Conservation (phyloP, 2,329 filamentous ascomycete species). For the Sphaerostilbella broomeana region DNA sequence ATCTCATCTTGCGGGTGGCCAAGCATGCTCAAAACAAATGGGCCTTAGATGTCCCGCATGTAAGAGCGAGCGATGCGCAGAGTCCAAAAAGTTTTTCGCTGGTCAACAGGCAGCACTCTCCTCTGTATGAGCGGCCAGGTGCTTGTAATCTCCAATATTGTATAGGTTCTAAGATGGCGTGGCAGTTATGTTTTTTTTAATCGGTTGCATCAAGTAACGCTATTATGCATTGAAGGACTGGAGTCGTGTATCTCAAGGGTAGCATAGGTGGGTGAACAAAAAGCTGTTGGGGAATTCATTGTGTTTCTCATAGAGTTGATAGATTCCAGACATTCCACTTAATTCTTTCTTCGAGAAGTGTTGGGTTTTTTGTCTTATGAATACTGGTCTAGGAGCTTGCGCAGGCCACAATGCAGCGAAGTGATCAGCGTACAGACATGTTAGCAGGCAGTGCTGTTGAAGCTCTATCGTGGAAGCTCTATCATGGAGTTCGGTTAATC, state of each 20-base stretch:
- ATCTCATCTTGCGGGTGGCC: slow-evolving; percentile 64
- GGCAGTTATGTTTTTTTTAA: slow-evolving; percentile 1
- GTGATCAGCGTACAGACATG: too few relatives aligned
- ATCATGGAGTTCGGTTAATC: too few relatives aligned
- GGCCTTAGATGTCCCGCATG: slow-evolving; percentile 86
- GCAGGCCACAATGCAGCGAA: too few relatives aligned
- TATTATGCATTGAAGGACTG: too few relatives aligned
- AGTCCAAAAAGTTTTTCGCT: slow-evolving; percentile 64
- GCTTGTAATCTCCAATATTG: not conserved
- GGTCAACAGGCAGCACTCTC: slow-evolving; percentile 25
- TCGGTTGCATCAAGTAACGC: too few relatives aligned
- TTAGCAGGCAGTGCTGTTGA: too few relatives aligned
- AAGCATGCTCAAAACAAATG: slow-evolving; percentile 74
- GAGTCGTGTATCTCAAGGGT: not conserved
- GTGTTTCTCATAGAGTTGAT: slow-evolving; percentile 2
- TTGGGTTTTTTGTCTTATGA: too few relatives aligned
- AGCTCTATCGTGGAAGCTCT: too few relatives aligned
- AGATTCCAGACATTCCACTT: too few relatives aligned
- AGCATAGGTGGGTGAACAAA: not conserved
- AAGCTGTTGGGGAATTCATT: not conserved
- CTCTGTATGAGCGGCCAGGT: not conserved
- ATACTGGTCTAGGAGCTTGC: too few relatives aligned
- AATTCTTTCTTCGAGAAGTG: too few relatives aligned
- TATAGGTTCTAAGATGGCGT: not conserved
- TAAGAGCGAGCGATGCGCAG: slow-evolving; percentile 78